Conservation (phyloP, 1,139 yeast species). For the Zygoascus hellenicus region DNA sequence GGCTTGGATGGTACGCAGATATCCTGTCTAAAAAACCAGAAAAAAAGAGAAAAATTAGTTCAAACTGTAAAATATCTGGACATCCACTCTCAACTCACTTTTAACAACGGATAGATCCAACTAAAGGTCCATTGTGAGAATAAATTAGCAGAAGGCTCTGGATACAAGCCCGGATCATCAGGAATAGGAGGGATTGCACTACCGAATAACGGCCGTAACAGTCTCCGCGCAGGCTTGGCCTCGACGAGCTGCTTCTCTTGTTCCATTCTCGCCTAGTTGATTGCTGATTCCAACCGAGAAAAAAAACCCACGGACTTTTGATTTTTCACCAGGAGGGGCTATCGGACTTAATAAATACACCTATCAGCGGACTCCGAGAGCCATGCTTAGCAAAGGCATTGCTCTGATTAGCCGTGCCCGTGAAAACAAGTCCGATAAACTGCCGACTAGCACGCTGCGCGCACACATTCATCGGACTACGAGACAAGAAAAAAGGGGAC, state of each 20-base stretch:
- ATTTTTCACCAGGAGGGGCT: too few relatives aligned
- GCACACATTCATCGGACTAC: too few relatives aligned
- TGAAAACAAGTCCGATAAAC: too few relatives aligned
- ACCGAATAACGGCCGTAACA: constrained; percentile 27
- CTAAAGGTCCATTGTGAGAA: constrained; percentile 38
- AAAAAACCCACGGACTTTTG: too few relatives aligned
- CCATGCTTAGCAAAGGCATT: too few relatives aligned
- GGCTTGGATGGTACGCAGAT: constrained; percentile 57
- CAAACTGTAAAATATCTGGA: background rate
- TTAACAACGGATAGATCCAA: constrained; percentile 57
- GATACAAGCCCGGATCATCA: constrained; percentile 23
- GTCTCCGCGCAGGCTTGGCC: constrained; percentile 10
- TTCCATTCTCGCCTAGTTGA: too few relatives aligned
- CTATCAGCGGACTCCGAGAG: too few relatives aligned
- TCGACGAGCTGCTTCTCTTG: background rate
- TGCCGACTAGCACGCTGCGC: too few relatives aligned
- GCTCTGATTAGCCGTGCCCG: too few relatives aligned
- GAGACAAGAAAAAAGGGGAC: too few relatives aligned
- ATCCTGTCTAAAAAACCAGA: constrained; percentile 47
- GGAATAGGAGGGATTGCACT: constrained; percentile 30
- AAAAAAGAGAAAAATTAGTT: background rate
- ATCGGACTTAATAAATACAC: too few relatives aligned
- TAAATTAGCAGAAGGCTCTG: constrained; percentile 25
- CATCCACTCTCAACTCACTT: constrained; percentile 29
- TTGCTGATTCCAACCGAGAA: too few relatives aligned